Base-by-base conservation (phyloP, 2,329 filamentous ascomycete species). In the Thielaviopsis euricoi region DNA sequence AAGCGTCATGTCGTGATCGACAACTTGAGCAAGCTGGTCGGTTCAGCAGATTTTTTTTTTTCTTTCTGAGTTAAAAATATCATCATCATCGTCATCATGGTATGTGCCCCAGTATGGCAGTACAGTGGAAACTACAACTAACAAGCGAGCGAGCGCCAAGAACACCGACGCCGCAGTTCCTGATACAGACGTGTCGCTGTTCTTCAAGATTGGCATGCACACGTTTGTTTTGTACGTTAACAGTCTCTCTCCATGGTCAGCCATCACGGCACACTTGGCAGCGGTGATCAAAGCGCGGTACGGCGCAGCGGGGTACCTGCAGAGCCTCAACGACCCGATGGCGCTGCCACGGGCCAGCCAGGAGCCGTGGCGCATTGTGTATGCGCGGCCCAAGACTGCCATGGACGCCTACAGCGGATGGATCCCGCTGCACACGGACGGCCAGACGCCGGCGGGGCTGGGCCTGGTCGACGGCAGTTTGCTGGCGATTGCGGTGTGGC, bases 131-230 rank as follows among this genome's bases (percentile, higher is more conserved):
- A n/a, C n/a, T n/a, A n/a, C n/a, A n/a, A n/a, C n/a, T 19, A 12
- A 25, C 7, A 33, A 15, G n/a, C 12, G n/a, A n/a, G n/a, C n/a
- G n/a, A n/a, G n/a, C n/a, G n/a, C 15, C 13, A 2, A 23, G 12
- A 29, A 23, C 22, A 23, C 21, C 12, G 12, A 26, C n/a, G 19
- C 48, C 29, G 13, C 23, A 15, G 40, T 48, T 12, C 25, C 55
- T 7, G 58, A 60, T 29, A 71, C 75, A n/a, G 73, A 77, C 63
- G 74, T 80, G 64, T 87, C 85, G 10, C 71, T 90, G 58, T 78
- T 83, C 60, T 82, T 90, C 71, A 89, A 88, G 69, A 78, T 86
- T 67, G 82, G 85, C 66, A 80, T 81, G 59, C 79, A 82, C 64
- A 89, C 85, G 3, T 74, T 89, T 62, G 80, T 86, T 64, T 74